A percentile compares a stretch with the other conserved stretches of the same genome.
Evolutionary conservation across 768 basidiomycete species (phyloP).

Genomic region (Termitomyces heimii): DNA sequence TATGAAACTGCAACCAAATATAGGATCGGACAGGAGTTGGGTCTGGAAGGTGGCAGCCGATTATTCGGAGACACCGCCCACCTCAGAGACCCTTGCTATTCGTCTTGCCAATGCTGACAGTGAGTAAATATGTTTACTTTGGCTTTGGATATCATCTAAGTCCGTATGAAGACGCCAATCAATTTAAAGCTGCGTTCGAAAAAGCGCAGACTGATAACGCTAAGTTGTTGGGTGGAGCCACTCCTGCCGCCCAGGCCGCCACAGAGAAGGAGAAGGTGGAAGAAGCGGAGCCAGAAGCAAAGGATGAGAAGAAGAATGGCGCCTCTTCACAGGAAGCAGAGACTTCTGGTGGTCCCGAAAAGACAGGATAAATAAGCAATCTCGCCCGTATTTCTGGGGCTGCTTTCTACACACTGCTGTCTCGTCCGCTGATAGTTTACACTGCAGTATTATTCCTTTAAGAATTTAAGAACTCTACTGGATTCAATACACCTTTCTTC

Average conservation of each 20-base stretch:
- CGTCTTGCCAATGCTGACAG: conserved; percentile 97
- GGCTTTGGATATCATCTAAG: neutral
- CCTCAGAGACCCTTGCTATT: conserved; percentile 94
- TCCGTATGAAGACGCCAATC: conserved; percentile 56
- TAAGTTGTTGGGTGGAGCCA: conserved; percentile 23
- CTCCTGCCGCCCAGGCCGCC: conserved; percentile 23
- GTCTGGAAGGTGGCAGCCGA: conserved; percentile 98
- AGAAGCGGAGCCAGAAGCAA: neutral
- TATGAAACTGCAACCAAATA: conserved; percentile 95
- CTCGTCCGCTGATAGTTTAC: conserved; percentile 19
- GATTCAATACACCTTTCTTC: conserved; percentile 6
- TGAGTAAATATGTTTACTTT: conserved; percentile 33
- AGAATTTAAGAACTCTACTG: conserved; percentile 9
- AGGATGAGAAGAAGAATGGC: conserved; percentile 17
- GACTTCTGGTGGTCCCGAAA: conserved; percentile 19
- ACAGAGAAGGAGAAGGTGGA: conserved; percentile 20
- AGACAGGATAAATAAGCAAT: conserved; percentile 15
- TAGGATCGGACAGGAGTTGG: conserved; percentile 99
- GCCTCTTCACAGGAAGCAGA: conserved; percentile 17
- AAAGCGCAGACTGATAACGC: conserved; percentile 71
- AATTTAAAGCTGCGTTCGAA: conserved; percentile 91
- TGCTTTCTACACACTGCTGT: conserved; percentile 12
- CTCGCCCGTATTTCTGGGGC: neutral
- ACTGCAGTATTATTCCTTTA: conserved; percentile 10
- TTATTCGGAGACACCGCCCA: conserved; percentile 85